Conservation (phyloP, 805 yeast species). For the Metschnikowia kofuensis region DNA sequence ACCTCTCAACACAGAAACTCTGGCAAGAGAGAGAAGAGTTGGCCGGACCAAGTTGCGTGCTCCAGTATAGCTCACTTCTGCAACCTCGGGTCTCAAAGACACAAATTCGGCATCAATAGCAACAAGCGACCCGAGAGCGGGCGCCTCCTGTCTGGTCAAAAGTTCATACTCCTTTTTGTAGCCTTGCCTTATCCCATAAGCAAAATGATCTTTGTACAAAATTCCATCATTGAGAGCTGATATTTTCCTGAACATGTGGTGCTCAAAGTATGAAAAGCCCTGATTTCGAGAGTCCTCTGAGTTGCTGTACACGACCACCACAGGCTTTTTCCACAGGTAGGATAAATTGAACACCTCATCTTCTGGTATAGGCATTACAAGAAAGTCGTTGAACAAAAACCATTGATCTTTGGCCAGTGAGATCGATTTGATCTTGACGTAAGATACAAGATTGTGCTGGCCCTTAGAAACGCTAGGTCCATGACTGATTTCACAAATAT, state of each 20-base stretch:
- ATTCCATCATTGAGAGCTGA: constrained; percentile 54
- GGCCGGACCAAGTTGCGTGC: constrained; percentile 69
- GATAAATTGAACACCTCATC: constrained; percentile 74
- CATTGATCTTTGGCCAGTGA: constrained; percentile 44
- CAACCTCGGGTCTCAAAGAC: constrained; percentile 68
- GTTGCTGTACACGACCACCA: constrained; percentile 62
- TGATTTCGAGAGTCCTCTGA: constrained; percentile 42
- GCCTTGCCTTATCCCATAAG: constrained; percentile 59
- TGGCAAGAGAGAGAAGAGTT: constrained; percentile 71
- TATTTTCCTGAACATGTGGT: constrained; percentile 18
- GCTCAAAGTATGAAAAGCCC: constrained; percentile 36
- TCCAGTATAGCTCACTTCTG: constrained; percentile 76
- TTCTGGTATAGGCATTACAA: constrained; percentile 72
- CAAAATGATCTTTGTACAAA: constrained; percentile 71
- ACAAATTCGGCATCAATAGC: constrained; percentile 99
- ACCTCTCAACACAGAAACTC: constrained; percentile 83
- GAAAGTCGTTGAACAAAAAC: constrained; percentile 88
- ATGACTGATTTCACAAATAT: constrained; percentile 63
- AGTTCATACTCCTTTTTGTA: constrained; percentile 62
- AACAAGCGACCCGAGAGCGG: constrained; percentile 68
- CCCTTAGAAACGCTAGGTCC: constrained; percentile 38
- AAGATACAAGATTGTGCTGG: constrained; percentile 59
- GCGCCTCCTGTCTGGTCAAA: constrained; percentile 68
- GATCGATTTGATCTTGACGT: constrained; percentile 40
- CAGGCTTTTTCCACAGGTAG: constrained; percentile 82